phyloP scores from a whole-genome alignment of 2,329 filamentous ascomycete species.

The Venturia nashicola region DNA sequence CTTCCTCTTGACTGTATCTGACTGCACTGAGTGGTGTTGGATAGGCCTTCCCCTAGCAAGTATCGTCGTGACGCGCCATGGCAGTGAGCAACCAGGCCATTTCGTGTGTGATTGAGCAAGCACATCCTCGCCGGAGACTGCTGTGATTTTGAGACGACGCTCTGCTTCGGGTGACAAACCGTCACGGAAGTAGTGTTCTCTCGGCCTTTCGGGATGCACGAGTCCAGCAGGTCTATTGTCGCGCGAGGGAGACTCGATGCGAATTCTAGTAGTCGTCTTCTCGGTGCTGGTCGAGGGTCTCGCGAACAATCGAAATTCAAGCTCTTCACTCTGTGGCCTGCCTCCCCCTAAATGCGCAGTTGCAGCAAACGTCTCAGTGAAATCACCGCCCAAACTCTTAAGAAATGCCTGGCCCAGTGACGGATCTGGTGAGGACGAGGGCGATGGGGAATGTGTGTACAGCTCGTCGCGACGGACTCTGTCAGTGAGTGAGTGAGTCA shows the following conservation, averaged over 20 bases:
- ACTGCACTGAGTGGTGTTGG: too few species aligned
- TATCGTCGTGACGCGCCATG: constrained; percentile 5
- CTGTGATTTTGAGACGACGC: not conserved
- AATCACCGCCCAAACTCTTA: not conserved
- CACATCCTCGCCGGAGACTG: constrained; percentile 4
- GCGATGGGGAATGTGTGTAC: not conserved
- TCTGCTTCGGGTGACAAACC: not conserved
- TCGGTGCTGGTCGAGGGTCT: not conserved
- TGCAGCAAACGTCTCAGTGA: not conserved
- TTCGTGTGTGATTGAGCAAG: not conserved
- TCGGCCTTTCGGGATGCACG: not conserved
- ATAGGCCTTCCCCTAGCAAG: not conserved
- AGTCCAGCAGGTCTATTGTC: not conserved
- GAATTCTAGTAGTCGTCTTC: not conserved
- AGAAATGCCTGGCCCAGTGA: not conserved
- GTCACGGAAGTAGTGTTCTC: constrained; percentile 1
- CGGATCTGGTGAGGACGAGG: not conserved
- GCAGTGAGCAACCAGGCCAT: not conserved
- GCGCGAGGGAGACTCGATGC: not conserved
- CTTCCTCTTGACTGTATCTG: not conserved
- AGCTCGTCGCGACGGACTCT: constrained; percentile 4
- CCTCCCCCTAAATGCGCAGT: not conserved
- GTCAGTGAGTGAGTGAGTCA: too few species aligned
- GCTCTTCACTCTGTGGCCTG: not conserved
- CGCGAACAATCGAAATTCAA: constrained; percentile 1